Conservation (phyloP, 768 basidiomycete genomes). For the Auricularia cornea region DNA sequence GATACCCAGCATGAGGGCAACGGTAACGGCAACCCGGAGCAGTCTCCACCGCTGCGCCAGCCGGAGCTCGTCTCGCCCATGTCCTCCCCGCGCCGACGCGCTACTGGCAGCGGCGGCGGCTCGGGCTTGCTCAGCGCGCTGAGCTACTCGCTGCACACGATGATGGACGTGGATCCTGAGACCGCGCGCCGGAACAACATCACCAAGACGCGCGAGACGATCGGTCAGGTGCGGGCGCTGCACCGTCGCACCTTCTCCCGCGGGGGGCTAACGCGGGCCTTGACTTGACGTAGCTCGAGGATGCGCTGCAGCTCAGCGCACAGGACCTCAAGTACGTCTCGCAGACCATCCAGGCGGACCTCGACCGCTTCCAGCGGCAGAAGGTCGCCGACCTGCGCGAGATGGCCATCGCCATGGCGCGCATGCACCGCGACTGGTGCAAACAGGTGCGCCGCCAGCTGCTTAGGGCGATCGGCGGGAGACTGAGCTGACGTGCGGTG, state of each 20-base stretch:
- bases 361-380: conserved; percentile 97
- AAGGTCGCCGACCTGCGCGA: conserved; percentile 94
- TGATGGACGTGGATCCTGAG: conserved; percentile 99
- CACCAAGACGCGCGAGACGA: conserved; percentile 87
- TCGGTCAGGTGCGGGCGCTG: conserved; percentile 47
- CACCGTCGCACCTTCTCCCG: conserved; percentile 23
- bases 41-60: neutral
- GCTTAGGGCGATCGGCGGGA: neutral
- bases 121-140: conserved; percentile 87
- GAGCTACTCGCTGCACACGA: conserved; percentile 90
- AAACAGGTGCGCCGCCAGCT: conserved; percentile 58
- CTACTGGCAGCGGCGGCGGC: conserved; percentile 41
- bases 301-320: conserved; percentile 83
- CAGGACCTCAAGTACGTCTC: conserved; percentile 96
- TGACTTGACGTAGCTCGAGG: conserved; percentile 55
- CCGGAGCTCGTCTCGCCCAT: conserved; percentile 55
- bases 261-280: neutral
- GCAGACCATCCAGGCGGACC: conserved; percentile 91
- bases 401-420: conserved; percentile 86
- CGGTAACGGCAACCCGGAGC: neutral
- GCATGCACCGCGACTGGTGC: conserved; percentile 93
- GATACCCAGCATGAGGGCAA: conserved; percentile 12
- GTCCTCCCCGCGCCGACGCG: conserved; percentile 38
- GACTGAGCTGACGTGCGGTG: conserved; percentile 5
- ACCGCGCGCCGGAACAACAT: conserved; percentile 88